Base-by-base conservation (phyloP, 768 basidiomycete genomes). In the Suillus clintonianus region DNA sequence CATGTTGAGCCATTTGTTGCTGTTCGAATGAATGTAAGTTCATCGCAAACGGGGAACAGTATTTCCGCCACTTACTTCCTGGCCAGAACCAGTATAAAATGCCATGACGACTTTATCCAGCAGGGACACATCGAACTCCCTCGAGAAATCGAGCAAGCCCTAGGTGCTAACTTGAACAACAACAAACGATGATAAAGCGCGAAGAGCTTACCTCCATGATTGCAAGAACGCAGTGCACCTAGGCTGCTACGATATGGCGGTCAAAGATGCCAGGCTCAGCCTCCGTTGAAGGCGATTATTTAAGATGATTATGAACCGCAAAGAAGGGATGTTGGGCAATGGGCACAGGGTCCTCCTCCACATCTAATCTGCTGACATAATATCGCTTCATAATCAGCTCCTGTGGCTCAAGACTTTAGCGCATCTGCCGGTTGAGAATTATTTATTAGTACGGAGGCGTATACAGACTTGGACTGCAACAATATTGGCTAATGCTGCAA, bases 1-100 rank as follows among this genome's bases (percentile, higher is more conserved):
- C 83, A 75, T 91, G 91, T 78, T 99, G 97, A 17, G 97, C 97
- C 75, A 89, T 77, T 87, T 92, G 91, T 92, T 96, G 96, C 96
- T 99, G 72, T 60, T 51, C 37, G 24, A 57, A 59, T 32, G 61
- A 61, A 59, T 27, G 41, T 19, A 47, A 54, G 61, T 67, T 71
- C 32, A 67, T 19, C 41, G 62, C 27, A 34, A 34, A 17, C 54
- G 45, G 22, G 22, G 8, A 42, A 55, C 57, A 17, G 24, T 32
- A 69, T 62, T 64, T 63, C 65, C 22, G 48, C 54, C 62, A 53
- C 47, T 30, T 62, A 97, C 97, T 83, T 97, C 93, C 63, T 86
- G 81, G 30, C 95, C 95, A 9, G 82, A 76, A 37, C 95, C 90
- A 17, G 92, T 89, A 81, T 95, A 97, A 75, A 99, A 91, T 59